phyloP scores from a whole-genome alignment of 1,284 basidiomycete species.

The Apiotrichum gamsii region DNA sequence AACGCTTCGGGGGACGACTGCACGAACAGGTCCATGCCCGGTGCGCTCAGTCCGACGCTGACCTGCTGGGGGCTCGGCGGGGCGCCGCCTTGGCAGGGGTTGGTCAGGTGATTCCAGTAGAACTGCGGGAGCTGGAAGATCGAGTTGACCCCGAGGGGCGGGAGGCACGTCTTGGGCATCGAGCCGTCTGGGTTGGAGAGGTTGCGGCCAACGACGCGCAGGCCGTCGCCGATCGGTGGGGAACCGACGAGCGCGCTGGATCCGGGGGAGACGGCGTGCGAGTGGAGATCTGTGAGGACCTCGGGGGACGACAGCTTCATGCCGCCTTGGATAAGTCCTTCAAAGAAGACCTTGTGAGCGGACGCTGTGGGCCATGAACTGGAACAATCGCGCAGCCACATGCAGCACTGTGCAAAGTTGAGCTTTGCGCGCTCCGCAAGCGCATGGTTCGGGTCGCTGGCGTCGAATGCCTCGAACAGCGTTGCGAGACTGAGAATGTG shows the following conservation, averaged over 20 bases:
- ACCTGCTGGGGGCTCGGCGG: background rate
- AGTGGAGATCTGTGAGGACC: background rate
- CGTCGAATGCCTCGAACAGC: constrained; percentile 33
- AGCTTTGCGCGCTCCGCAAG: constrained; percentile 28
- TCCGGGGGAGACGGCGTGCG: background rate
- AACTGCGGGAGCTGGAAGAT: constrained; percentile 35
- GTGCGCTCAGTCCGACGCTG: background rate
- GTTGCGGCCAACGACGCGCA: constrained; percentile 19
- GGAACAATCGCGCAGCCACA: constrained; percentile 38
- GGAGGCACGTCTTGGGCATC: background rate
- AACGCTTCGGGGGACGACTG: background rate
- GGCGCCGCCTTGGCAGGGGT: constrained; percentile 2
- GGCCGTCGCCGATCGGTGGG: constrained; percentile 8
- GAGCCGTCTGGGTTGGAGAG: constrained; percentile 6
- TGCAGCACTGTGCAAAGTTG: constrained; percentile 41
- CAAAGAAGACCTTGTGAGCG: constrained; percentile 41
- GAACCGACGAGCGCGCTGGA: background rate
- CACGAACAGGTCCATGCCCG: background rate
- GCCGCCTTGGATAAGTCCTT: constrained; percentile 40
- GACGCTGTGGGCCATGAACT: constrained; percentile 39
- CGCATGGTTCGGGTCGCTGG: constrained; percentile 15
- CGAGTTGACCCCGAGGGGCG: constrained; percentile 5
- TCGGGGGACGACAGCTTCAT: constrained; percentile 15
- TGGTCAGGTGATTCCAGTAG: constrained; percentile 36
- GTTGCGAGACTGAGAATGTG: constrained; percentile 39